phyloP scores from a whole-genome alignment of 495 filamentous ascomycete species.

The Neurospora discreta region DNA sequence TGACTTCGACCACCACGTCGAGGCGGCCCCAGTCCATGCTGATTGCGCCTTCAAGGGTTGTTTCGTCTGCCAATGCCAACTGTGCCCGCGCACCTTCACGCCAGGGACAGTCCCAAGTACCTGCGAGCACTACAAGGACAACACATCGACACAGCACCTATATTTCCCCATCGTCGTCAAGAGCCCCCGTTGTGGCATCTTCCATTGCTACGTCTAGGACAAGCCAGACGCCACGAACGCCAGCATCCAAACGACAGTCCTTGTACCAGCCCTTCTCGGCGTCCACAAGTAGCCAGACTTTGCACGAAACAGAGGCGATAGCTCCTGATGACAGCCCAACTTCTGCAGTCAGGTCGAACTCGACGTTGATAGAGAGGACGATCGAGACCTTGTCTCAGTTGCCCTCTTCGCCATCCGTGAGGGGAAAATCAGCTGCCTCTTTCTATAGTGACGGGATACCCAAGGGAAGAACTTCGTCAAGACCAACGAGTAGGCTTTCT shows the following conservation, averaged over 20 bases:
- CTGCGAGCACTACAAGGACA: background rate
- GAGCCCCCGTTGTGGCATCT: background rate
- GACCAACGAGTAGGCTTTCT: slow-evolving; percentile 25
- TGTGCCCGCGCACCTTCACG: background rate
- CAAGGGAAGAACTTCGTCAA: slow-evolving; percentile 20
- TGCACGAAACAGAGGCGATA: background rate
- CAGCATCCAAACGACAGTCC: background rate
- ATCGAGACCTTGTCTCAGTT: slow-evolving; percentile 37
- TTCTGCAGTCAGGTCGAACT: background rate
- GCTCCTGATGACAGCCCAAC: background rate
- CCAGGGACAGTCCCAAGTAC: background rate
- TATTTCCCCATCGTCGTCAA: background rate
- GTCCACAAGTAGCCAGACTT: background rate
- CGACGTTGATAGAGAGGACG: slow-evolving; percentile 25
- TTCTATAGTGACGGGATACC: slow-evolving; percentile 23
- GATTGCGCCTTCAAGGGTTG: slow-evolving; percentile 6
- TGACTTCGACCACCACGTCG: slow-evolving; percentile 14
- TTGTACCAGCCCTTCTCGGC: background rate
- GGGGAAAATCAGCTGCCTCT: slow-evolving; percentile 21
- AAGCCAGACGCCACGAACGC: background rate
- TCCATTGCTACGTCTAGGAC: background rate
- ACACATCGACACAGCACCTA: background rate
- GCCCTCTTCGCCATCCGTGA: slow-evolving; percentile 36
- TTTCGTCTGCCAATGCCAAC: slow-evolving; percentile 14
- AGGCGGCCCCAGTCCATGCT: slow-evolving; percentile 2